A percentile compares a stretch with the other conserved stretches of the same genome.
Evolutionary conservation across 73 alveolate genomes (phyloP).

Genomic region (Paramecium primaurelia): DNA sequence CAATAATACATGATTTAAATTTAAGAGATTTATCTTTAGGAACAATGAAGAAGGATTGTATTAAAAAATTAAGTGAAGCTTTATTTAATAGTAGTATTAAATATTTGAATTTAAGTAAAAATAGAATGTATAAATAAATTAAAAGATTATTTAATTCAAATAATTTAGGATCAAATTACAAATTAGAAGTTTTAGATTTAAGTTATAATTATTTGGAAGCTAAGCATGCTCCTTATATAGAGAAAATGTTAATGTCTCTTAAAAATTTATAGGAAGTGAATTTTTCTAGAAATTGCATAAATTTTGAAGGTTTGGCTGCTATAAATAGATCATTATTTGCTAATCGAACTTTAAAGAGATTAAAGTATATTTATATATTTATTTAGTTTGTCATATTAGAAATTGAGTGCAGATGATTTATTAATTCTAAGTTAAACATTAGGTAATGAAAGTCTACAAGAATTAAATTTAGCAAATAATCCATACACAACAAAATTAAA

Average conservation of each 20-base stretch:
- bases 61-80: slow-evolving; percentile 30
- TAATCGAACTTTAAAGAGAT: slow-evolving; percentile 30
- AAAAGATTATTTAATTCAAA: not conserved
- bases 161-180: slow-evolving; percentile 1
- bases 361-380: not conserved
- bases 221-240: slow-evolving; percentile 1
- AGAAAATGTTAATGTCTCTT: not conserved
- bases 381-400: not conserved
- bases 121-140: slow-evolving; percentile 27
- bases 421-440: not conserved
- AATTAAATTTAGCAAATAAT: slow-evolving; percentile 15
- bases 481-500: not conserved
- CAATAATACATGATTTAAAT: not conserved
- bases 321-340: not conserved
- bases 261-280: not conserved
- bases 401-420: slow-evolving; percentile 48
- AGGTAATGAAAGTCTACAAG: not conserved
- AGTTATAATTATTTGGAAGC: slow-evolving; percentile 29
- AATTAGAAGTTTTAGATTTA: not conserved
- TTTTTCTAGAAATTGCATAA: not conserved
- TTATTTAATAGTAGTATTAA: not conserved
- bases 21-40: slow-evolving; percentile 41
- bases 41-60: not conserved
- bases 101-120: slow-evolving; percentile 21
- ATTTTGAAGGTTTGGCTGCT: not conserved